Evolutionary conservation across 2,329 filamentous ascomycete genomes (phyloP).

Genomic region (Westerdykella sp.): DNA sequence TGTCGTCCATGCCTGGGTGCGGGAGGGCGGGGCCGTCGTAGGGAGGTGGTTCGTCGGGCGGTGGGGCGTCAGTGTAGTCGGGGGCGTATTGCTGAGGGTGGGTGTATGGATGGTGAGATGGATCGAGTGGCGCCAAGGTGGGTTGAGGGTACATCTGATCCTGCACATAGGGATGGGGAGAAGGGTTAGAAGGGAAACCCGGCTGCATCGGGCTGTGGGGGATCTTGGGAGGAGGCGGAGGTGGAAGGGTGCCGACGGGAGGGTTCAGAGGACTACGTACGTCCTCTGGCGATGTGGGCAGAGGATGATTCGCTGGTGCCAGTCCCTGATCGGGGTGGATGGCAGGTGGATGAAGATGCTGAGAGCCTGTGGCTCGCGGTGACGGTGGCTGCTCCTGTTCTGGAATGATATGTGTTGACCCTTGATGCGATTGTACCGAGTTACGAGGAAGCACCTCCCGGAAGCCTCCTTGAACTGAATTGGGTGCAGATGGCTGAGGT

Average conservation of each 20-base stretch:
- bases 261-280: conserved; percentile 20
- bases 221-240: conserved; percentile 17
- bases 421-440: conserved; percentile 23
- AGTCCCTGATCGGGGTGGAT: conserved; percentile 14
- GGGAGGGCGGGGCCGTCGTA: conserved; percentile 28
- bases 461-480: conserved; percentile 22
- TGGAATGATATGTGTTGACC: not conserved
- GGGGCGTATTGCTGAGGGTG: not conserved
- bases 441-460: conserved; percentile 30
- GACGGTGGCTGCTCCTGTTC: conserved; percentile 7
- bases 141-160: not conserved
- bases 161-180: conserved; percentile 1
- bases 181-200: conserved; percentile 5
- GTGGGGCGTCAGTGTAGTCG: conserved; percentile 13
- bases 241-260: conserved; percentile 12
- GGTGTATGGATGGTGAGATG: not conserved
- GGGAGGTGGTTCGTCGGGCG: conserved; percentile 29
- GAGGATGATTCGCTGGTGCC: conserved; percentile 21
- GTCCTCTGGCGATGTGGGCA: conserved; percentile 20
- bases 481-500: conserved; percentile 7
- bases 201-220: conserved; percentile 19
- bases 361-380: conserved; percentile 8
- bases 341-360: conserved; percentile 18
- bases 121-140: too few species aligned
- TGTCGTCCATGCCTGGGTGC: conserved; percentile 28